phyloP scores from a whole-genome alignment of 2,329 filamentous ascomycete species.

The Aspergillus carbonarius region DNA sequence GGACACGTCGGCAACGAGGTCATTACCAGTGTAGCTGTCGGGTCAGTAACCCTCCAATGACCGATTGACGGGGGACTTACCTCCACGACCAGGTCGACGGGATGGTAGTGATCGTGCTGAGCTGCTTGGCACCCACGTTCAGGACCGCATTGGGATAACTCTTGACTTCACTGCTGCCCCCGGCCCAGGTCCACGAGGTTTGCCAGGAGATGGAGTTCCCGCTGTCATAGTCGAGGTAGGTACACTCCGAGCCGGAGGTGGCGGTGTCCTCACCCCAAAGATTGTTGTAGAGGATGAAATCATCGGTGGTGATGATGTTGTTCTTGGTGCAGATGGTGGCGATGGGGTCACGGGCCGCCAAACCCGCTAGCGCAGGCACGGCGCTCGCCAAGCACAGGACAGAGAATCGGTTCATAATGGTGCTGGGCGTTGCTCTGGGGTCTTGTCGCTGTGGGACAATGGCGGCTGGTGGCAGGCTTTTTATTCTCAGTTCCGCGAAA shows the following conservation, averaged over 20 bases:
- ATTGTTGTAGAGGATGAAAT: conserved; percentile 51
- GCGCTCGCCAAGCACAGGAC: conserved; percentile 1
- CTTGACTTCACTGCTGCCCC: conserved; percentile 39
- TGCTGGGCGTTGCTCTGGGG: too few species aligned
- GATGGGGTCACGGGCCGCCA: background rate
- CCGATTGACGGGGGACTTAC: background rate
- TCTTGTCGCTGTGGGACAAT: too few species aligned
- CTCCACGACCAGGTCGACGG: conserved; percentile 43
- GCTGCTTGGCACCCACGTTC: conserved; percentile 5
- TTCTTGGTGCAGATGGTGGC: conserved; percentile 8
- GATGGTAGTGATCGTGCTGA: conserved; percentile 33
- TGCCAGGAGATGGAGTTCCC: conserved; percentile 35
- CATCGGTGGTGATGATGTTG: conserved; percentile 31
- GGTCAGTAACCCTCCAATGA: too few species aligned
- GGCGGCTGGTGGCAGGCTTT: background rate
- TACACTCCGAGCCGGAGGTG: conserved; percentile 38
- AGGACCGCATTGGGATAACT: conserved; percentile 33
- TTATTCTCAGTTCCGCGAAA: background rate
- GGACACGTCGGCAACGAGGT: conserved; percentile 54
- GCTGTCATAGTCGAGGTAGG: conserved; percentile 33
- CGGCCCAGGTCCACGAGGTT: conserved; percentile 42
- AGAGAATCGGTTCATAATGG: background rate
- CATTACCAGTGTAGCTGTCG: conserved; percentile 43
- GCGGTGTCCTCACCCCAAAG: conserved; percentile 43
- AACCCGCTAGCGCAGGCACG: background rate